Percentiles rank a stretch among this genome's conserved stretches.
These are phyloP conservation scores for Paraglomus occultum DNA, from an alignment of 192 early-diverging fungal genomes.

Conservation along the genomic window DNA sequence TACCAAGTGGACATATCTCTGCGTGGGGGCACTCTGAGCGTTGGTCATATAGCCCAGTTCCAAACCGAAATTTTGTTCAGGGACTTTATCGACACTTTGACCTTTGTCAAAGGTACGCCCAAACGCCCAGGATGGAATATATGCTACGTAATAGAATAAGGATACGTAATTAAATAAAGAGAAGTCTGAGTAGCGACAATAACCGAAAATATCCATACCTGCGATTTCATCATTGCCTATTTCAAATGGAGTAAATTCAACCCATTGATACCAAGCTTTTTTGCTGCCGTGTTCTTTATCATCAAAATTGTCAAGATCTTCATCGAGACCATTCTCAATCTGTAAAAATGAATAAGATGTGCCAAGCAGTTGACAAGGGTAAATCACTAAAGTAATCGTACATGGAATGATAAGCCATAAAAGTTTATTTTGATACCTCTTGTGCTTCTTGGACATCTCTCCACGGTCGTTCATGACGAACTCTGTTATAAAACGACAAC, in stretches of 20 bases:
- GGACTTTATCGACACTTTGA: constrained; percentile 51
- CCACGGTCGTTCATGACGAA: too few species aligned
- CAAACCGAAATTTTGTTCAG: constrained; percentile 65
- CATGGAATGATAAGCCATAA: too few species aligned
- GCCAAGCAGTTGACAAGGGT: too few species aligned
- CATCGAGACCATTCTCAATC: constrained; percentile 28
- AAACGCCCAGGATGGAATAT: constrained; percentile 75
- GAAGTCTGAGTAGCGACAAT: not conserved
- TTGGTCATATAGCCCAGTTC: constrained; percentile 47
- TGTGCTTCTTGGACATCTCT: too few species aligned
- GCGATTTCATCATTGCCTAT: constrained; percentile 71
- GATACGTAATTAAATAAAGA: not conserved
- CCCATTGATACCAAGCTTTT: constrained; percentile 63
- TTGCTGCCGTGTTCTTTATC: constrained; percentile 7
- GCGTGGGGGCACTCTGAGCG: constrained; percentile 51
- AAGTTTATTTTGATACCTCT: too few species aligned
- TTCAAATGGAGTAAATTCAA: constrained; percentile 77
- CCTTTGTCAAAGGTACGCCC: constrained; percentile 68
- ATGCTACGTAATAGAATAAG: constrained; percentile 37
- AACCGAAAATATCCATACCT: constrained; percentile 37
- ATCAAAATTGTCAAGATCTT: constrained; percentile 33
- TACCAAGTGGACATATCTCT: constrained; percentile 47
- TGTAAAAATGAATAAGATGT: not conserved
- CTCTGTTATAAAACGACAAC: too few species aligned
- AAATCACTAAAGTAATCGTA: too few species aligned